Conservation (phyloP, 805 yeast species). For the Yarrowia divulgata region DNA sequence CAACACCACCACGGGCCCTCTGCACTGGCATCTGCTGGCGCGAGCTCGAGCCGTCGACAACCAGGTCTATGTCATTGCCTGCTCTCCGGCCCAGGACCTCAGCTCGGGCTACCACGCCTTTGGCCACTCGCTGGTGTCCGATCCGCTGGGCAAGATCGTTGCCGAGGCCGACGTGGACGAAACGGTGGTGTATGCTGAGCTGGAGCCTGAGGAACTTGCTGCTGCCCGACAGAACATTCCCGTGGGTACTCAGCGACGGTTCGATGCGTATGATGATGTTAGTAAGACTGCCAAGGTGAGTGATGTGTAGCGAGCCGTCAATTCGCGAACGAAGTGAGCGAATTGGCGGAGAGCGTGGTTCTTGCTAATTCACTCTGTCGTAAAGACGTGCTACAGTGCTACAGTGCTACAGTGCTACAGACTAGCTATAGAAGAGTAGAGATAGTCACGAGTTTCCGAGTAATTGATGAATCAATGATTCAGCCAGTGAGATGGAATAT, state of each 20-base stretch:
- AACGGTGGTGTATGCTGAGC: conserved; percentile 74
- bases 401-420: too few species aligned
- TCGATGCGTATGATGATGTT: conserved; percentile 65
- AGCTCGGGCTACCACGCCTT: conserved; percentile 81
- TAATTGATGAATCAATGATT: too few species aligned
- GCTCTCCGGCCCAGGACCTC: conserved; percentile 90
- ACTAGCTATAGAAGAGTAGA: too few species aligned
- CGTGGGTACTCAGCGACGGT: conserved; percentile 71
- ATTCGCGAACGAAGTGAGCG: neutral
- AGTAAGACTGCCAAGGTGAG: conserved; percentile 43
- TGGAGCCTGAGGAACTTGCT: conserved; percentile 66
- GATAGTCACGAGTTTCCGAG: too few species aligned
- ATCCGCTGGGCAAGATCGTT: conserved; percentile 86
- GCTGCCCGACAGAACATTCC: conserved; percentile 73
- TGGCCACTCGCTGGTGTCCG: conserved; percentile 85
- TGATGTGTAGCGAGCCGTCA: conserved; percentile 40
- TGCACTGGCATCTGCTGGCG: conserved; percentile 86
- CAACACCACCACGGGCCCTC: conserved; percentile 89
- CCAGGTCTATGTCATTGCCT: conserved; percentile 83
- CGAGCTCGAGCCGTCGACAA: conserved; percentile 88
- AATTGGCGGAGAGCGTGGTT: neutral
- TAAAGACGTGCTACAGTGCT: too few species aligned
- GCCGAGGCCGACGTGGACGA: conserved; percentile 83
- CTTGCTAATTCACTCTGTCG: too few species aligned
- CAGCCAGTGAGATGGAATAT: too few species aligned